Evolutionary conservation across 176 grass and related monocot species (phyloP).

Genomic region (Carex myosuroides): DNA sequence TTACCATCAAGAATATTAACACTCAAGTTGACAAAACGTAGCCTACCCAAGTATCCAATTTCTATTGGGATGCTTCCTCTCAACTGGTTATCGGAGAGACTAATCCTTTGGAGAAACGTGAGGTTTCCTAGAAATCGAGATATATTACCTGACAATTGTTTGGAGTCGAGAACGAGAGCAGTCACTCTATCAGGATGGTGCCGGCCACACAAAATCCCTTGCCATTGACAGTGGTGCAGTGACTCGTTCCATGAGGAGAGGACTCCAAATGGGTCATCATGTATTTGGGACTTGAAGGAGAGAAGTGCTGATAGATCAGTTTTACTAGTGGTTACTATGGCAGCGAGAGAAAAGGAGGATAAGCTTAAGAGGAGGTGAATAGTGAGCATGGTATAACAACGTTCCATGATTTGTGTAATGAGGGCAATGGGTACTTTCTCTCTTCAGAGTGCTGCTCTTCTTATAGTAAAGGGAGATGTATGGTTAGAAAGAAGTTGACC

Average conservation of each 20-base stretch:
- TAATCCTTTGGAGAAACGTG: slow-evolving; percentile 32
- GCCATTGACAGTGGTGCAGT: slow-evolving; percentile 24
- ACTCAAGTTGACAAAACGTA: not conserved
- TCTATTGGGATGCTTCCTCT: slow-evolving; percentile 10
- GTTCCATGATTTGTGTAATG: not conserved
- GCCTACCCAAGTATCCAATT: slow-evolving; percentile 5
- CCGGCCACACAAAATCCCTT: slow-evolving; percentile 24
- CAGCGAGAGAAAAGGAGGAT: not conserved
- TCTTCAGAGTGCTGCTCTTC: too few relatives aligned
- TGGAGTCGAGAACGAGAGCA: slow-evolving; percentile 1
- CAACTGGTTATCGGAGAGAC: slow-evolving; percentile 22
- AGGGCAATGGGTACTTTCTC: not conserved
- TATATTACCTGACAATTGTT: not conserved
- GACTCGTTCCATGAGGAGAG: slow-evolving; percentile 41
- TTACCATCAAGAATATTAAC: slow-evolving; percentile 13
- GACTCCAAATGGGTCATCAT: not conserved
- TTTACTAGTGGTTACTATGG: not conserved
- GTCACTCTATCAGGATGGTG: slow-evolving; percentile 27
- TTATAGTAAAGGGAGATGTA: too few relatives aligned
- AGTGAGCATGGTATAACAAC: not conserved
- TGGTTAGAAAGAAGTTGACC: too few relatives aligned
- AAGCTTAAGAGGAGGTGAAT: not conserved
- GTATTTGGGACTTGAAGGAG: slow-evolving; percentile 27
- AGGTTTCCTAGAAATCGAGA: slow-evolving; percentile 22
- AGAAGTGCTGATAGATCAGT: slow-evolving; percentile 24